Base-by-base conservation (phyloP, 352 stramenopile species). In the Globisporangium emineosum region DNA sequence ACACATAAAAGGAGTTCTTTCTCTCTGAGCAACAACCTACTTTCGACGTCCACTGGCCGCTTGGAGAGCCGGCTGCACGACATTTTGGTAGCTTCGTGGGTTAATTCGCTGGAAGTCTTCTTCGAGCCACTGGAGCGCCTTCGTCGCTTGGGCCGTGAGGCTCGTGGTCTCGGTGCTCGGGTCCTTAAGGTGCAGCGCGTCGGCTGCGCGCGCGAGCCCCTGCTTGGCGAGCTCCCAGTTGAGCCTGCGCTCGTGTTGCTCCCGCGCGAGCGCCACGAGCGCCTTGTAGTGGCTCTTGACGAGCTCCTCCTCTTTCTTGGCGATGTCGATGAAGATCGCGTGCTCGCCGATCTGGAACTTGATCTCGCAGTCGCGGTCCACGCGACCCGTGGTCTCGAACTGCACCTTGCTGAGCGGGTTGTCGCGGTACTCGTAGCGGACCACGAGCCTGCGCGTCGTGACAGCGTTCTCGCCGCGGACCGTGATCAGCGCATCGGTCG, bases 311-410 rank as follows among this genome's bases (percentile, higher is more conserved):
- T 88, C 79, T 40, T 84, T 83, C 6, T 66, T 64, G 9, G 73
- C 77, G 42, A 86, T 83, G 62, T 88, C 79, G 49, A 88, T 86
- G 42, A 64, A 81, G 9, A 86, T 56, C 15, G 72, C 30, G 13
- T 60, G 29, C 2, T 71, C 60, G 19, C 77, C 79, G 47, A 88
- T 83, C 15, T 43, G 23, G 66, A 88, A 86, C 66, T 88, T 86
- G 68, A 88, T 83, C 67, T 86, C 79, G 45, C 79, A 88, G 68
- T 88, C 79, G 33, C 77, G 79, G 47, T 88, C 79, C 21, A 84
- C 59, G 25, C 75, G 75, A 0, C 79, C 79, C 3, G 77, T 80
- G 9, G 79, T 88, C 68, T 86, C 79, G 50, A 88, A 86, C 29
- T 66, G 30, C 12, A 88, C 76, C 13, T 69, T 45, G 0, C 56